Conservation (phyloP, 164 flowering plant species). For the Nelumbo lutea region DNA sequence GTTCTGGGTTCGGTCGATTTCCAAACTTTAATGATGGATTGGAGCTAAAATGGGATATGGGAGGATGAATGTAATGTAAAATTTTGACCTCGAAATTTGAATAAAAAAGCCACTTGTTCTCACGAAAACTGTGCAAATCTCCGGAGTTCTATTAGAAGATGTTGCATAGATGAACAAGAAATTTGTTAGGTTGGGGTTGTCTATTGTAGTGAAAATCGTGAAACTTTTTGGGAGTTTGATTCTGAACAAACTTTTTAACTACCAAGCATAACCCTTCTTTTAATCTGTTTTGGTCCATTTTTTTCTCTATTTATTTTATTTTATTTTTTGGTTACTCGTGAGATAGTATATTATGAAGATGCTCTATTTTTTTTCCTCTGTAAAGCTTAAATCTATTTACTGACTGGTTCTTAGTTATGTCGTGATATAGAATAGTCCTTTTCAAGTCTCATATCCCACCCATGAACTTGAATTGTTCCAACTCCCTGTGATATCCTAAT, state of each 20-base stretch:
- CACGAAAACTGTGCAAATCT: too few relatives aligned
- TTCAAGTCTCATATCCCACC: neutral
- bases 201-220: neutral
- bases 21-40: constrained; percentile 7
- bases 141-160: too few relatives aligned
- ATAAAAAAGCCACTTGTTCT: too few relatives aligned
- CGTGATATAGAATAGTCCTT: too few relatives aligned
- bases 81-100: too few relatives aligned
- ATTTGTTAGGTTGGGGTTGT: too few relatives aligned
- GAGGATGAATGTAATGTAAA: too few relatives aligned
- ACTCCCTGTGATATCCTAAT: neutral
- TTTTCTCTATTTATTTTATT: too few relatives aligned
- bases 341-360: neutral
- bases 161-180: too few relatives aligned
- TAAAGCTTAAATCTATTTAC: neutral
- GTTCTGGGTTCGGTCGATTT: neutral
- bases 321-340: too few relatives aligned
- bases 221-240: too few relatives aligned
- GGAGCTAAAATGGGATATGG: neutral
- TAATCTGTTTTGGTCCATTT: neutral
- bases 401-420: too few relatives aligned
- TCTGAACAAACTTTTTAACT: neutral
- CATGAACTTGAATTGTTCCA: neutral
- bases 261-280: neutral
- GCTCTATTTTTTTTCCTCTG: neutral